A percentile compares a stretch with the other conserved stretches of the same genome.
These are phyloP conservation scores for Penstemon davidsonii DNA, from an alignment of 257 asterid species.

Conservation along the genomic window DNA sequence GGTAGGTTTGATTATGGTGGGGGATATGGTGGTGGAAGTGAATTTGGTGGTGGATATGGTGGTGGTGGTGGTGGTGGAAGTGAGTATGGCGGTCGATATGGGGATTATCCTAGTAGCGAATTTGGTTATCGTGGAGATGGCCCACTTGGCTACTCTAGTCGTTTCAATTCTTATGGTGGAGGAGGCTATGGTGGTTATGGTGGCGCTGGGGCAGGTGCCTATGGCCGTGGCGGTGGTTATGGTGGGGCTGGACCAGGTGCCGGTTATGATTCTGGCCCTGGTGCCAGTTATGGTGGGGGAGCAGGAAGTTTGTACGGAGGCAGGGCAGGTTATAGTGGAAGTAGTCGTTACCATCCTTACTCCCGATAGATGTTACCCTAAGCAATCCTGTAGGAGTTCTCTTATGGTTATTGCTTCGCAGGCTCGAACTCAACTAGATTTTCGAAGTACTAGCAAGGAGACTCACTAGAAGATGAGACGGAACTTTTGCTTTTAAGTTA, in stretches of 20 bases:
- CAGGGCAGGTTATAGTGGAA: conserved; percentile 92
- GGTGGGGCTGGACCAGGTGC: conserved; percentile 68
- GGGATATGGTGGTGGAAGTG: conserved; percentile 69
- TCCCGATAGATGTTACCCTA: conserved; percentile 69
- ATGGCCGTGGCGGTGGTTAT: conserved; percentile 85
- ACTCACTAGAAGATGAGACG: conserved; percentile 56
- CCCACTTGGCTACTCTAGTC: conserved; percentile 73
- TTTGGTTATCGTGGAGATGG: conserved; percentile 79
- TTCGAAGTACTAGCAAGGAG: conserved; percentile 64
- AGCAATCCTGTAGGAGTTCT: conserved; percentile 64
- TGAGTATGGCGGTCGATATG: conserved; percentile 82
- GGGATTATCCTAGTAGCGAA: conserved; percentile 73
- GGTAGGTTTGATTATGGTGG: conserved; percentile 84
- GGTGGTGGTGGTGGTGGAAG: conserved; percentile 57
- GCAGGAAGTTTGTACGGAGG: conserved; percentile 87
- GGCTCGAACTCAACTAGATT: conserved; percentile 55
- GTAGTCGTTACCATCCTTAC: conserved; percentile 93
- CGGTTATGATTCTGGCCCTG: conserved; percentile 76
- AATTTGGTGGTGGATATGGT: conserved; percentile 80
- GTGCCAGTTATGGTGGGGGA: conserved; percentile 70
- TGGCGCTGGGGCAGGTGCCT: conserved; percentile 64
- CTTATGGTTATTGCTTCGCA: conserved; percentile 54
- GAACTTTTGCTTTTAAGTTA: conserved; percentile 39
- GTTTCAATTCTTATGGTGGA: conserved; percentile 77
- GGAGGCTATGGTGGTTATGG: conserved; percentile 72